A percentile compares a stretch with the other conserved stretches of the same genome.
Evolutionary conservation across 2,329 filamentous ascomycete species (phyloP).

Genomic region (Chaetomium olivaceum): DNA sequence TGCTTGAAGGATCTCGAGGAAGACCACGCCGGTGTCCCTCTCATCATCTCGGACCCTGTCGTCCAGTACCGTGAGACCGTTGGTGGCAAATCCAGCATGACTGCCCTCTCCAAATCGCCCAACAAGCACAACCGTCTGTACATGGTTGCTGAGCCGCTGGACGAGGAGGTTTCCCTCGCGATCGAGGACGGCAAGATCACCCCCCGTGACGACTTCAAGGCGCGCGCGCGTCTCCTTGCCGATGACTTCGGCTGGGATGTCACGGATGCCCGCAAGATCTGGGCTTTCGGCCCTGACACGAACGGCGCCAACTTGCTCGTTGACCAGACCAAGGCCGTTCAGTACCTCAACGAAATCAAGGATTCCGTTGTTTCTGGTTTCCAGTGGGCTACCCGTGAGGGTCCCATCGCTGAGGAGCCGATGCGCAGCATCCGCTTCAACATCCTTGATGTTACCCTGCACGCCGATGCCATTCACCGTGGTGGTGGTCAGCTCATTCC

Average conservation of each 20-base stretch:
- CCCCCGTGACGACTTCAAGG: slow-evolving; percentile 98
- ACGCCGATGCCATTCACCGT: slow-evolving; percentile 99
- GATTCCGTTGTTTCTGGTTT: slow-evolving; percentile 99
- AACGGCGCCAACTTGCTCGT: slow-evolving; percentile 97
- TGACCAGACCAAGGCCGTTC: slow-evolving; percentile 99
- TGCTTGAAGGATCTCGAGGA: slow-evolving; percentile 99
- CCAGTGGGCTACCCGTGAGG: slow-evolving; percentile 99
- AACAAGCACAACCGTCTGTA: slow-evolving; percentile 99
- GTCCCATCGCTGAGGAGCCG: slow-evolving; percentile 96
- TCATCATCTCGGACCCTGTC: slow-evolving; percentile 96
- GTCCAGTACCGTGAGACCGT: slow-evolving; percentile 99
- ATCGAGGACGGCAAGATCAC: slow-evolving; percentile 91
- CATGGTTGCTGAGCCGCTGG: slow-evolving; percentile 85
- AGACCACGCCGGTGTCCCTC: slow-evolving; percentile 97
- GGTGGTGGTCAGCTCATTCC: slow-evolving; percentile 99
- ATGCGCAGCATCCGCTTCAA: slow-evolving; percentile 98
- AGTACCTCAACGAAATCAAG: slow-evolving; percentile 99
- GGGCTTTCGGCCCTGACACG: slow-evolving; percentile 98
- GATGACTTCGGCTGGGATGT: slow-evolving; percentile 99
- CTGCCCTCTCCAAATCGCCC: slow-evolving; percentile 97
- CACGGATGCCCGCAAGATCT: slow-evolving; percentile 99
- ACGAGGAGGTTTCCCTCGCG: slow-evolving; percentile 85
- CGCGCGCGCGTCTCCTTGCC: slow-evolving; percentile 90
- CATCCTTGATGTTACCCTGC: slow-evolving; percentile 98
- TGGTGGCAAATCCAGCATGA: slow-evolving; percentile 79